These are phyloP conservation scores for Holtermannia corniformis DNA, from an alignment of 768 basidiomycete genomes.

Conservation along the genomic window DNA sequence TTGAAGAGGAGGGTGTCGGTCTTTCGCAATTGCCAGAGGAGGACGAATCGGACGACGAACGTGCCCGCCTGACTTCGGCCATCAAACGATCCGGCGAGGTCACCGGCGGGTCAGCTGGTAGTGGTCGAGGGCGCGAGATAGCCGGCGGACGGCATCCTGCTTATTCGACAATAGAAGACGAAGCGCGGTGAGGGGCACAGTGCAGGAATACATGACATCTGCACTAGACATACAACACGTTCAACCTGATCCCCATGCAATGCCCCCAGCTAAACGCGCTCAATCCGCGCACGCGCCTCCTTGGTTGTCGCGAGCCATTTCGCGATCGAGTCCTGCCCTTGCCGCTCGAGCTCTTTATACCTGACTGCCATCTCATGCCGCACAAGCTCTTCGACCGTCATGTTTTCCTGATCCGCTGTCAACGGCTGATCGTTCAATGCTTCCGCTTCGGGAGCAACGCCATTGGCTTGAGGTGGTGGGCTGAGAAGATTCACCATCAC, in stretches of 20 bases:
- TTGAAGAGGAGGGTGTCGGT: constrained; percentile 54
- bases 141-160: constrained; percentile 27
- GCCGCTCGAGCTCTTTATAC: constrained; percentile 52
- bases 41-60: constrained; percentile 50
- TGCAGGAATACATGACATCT: not conserved
- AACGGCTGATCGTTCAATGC: constrained; percentile 34
- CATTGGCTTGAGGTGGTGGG: constrained; percentile 8
- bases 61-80: not conserved
- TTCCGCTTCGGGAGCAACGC: constrained; percentile 4
- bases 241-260: not conserved
- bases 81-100: not conserved
- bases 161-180: constrained; percentile 7
- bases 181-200: not conserved
- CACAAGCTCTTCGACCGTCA: constrained; percentile 81
- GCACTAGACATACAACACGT: constrained; percentile 1
- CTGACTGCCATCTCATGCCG: constrained; percentile 62
- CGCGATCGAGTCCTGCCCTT: constrained; percentile 50
- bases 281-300: constrained; percentile 41
- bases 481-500: constrained; percentile 20
- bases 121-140: constrained; percentile 3
- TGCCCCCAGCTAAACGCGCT: constrained; percentile 23
- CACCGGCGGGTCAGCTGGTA: too few species aligned
- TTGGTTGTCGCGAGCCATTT: constrained; percentile 47
- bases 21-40: constrained; percentile 59
- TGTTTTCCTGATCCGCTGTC: constrained; percentile 57